Percentiles rank a stretch among this genome's conserved stretches.
Conservation (phyloP, 352 stramenopile species). For the Globisporangium viniferum region DNA sequence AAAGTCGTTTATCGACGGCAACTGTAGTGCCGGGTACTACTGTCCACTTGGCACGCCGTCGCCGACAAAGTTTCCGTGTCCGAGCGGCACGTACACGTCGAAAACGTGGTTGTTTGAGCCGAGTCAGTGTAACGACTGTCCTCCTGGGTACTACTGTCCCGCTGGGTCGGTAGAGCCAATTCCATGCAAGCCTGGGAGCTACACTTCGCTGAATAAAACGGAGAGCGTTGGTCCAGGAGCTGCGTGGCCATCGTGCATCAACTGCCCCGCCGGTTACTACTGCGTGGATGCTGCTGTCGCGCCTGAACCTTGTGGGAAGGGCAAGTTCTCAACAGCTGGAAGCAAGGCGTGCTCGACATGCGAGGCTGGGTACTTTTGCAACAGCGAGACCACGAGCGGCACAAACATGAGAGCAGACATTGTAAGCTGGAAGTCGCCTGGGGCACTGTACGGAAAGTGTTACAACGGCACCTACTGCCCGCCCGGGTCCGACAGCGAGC, state of each 20-base stretch:
- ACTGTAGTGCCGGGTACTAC: constrained; percentile 82
- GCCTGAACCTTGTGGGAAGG: constrained; percentile 70
- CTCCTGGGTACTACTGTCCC: constrained; percentile 73
- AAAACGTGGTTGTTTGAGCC: constrained; percentile 74
- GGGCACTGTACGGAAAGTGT: constrained; percentile 67
- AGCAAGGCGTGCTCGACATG: constrained; percentile 57
- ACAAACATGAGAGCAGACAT: constrained; percentile 55
- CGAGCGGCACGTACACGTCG: constrained; percentile 75
- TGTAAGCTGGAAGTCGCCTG: constrained; percentile 51
- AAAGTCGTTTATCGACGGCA: constrained; percentile 71
- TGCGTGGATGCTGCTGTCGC: constrained; percentile 61
- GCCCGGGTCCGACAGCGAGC: constrained; percentile 59
- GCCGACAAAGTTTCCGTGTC: constrained; percentile 72
- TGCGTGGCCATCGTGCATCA: constrained; percentile 59
- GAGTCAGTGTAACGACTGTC: constrained; percentile 76
- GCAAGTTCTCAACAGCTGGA: constrained; percentile 50
- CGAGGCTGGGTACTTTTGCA: constrained; percentile 80
- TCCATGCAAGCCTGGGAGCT: constrained; percentile 74
- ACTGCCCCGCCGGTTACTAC: constrained; percentile 80
- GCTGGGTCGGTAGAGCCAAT: constrained; percentile 56
- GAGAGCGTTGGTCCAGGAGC: constrained; percentile 53
- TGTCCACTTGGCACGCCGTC: constrained; percentile 80
- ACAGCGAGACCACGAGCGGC: constrained; percentile 60
- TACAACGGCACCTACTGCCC: constrained; percentile 89
- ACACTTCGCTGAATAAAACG: constrained; percentile 69